These are phyloP conservation scores for Hypholoma sublateritium DNA, from an alignment of 768 basidiomycete genomes.

Conservation along the genomic window DNA sequence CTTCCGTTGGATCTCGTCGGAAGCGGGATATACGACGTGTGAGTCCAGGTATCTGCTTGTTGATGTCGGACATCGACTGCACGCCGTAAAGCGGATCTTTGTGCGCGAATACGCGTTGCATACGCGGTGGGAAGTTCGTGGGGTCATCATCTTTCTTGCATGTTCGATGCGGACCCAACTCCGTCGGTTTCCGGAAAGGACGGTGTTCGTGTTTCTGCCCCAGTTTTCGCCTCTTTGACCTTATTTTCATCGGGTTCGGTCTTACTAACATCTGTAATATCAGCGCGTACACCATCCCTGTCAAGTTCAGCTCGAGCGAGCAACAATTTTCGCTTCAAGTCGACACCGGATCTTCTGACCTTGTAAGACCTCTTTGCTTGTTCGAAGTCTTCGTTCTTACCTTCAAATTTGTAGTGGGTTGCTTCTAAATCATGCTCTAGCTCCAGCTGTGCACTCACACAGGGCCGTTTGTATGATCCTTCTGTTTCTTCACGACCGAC, in stretches of 20 bases:
- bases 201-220: not conserved
- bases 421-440: conserved; percentile 66
- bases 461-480: conserved; percentile 57
- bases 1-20: conserved; percentile 57
- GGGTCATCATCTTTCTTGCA: too few species aligned
- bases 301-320: conserved; percentile 47
- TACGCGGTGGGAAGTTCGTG: not conserved
- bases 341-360: conserved; percentile 82
- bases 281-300: conserved; percentile 67
- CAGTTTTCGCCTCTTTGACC: not conserved
- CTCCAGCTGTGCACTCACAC: conserved; percentile 44
- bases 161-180: too few species aligned
- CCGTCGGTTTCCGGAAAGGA: not conserved
- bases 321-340: conserved; percentile 67
- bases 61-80: not conserved
- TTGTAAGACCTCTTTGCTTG: conserved; percentile 42
- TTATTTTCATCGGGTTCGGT: not conserved
- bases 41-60: conserved; percentile 29
- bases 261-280: not conserved
- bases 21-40: conserved; percentile 58
- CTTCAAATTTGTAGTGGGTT: conserved; percentile 57
- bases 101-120: not conserved
- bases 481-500: conserved; percentile 41
- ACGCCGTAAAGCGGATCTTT: not conserved
- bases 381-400: not conserved